phyloP scores from a whole-genome alignment of 495 filamentous ascomycete genomes.

The Neohortaea acidophila region DNA sequence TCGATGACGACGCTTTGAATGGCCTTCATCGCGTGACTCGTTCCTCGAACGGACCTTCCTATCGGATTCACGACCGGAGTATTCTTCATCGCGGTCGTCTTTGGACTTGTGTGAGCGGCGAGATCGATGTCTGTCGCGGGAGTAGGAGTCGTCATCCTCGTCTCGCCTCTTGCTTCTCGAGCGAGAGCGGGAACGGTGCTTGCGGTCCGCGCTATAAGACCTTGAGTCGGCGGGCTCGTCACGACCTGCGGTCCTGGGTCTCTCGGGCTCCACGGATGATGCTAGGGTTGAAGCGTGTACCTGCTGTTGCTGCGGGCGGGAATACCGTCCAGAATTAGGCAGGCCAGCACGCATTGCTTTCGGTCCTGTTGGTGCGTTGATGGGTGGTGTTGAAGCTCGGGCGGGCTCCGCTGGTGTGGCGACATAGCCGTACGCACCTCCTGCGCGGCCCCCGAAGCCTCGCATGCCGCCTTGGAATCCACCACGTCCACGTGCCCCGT shows the following conservation, averaged over 20 bases:
- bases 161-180: constrained; percentile 37
- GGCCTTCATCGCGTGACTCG: constrained; percentile 23
- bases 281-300: too few relatives aligned
- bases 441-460: constrained; percentile 9
- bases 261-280: constrained; percentile 9
- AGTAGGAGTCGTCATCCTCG: constrained; percentile 31
- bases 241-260: neutral
- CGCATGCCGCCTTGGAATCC: constrained; percentile 32
- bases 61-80: constrained; percentile 12
- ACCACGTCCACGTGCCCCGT: constrained; percentile 35
- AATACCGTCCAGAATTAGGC: constrained; percentile 39
- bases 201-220: constrained; percentile 26
- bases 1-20: constrained; percentile 23
- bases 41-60: constrained; percentile 15
- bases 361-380: constrained; percentile 67
- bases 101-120: too few relatives aligned
- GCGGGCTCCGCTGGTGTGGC: constrained; percentile 5
- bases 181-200: constrained; percentile 34
- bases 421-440: constrained; percentile 12
- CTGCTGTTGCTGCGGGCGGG: constrained; percentile 11
- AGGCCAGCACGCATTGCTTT: constrained; percentile 83
- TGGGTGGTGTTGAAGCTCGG: constrained; percentile 11
- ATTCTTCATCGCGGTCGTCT: constrained; percentile 7
- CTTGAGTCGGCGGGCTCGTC: constrained; percentile 7
- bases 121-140: constrained; percentile 34